Evolutionary conservation across 1,284 basidiomycete species (phyloP), one percentile per base, ranked within the genome.

Genomic region (Ustilago nuda): DNA sequence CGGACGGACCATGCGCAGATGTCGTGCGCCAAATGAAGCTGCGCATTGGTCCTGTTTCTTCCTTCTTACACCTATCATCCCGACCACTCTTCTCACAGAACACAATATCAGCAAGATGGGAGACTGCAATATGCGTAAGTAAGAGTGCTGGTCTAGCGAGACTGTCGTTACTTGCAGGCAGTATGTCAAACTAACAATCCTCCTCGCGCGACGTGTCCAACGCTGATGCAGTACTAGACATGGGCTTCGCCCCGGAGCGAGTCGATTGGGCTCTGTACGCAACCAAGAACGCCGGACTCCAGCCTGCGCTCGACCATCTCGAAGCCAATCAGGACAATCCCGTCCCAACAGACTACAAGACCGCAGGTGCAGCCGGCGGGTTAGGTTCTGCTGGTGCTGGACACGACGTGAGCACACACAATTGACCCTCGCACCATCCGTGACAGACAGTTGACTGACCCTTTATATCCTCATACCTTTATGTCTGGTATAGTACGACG

Each of bases 281-380:
- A 0, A 85, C 84, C 2, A 66, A 69, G 27, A 74, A 72, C 39
- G 68, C 72, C 6, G 80, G 81, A 3, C 75, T 85, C 1, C 78
- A 83, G 61, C 69, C 81, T 7, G 82, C 83, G 3, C 75, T 85
- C n/a, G 83, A 85, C 45, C 84, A 85, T 53, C 71, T 85, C 30
- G 79, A 83, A 43, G 82, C 76, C 11, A 78, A 85, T 45, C 76
- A 80, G 50, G 84, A 83, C 52, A 66, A 69, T 17, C 56, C 78
- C 15, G 69, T 85, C 8, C 83, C 84, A 8, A 37, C 64, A 1
- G 68, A 81, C 55, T 79, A 75, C 69, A 80, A 73, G 54, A 56
- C 64, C 9, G 56, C 69, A 5, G 55, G 65, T 12, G 27, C 70
- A 11, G 32, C 66, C 23, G 51, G 53, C 15, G 43, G 57, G 4